Evolutionary conservation across 129 eudicot genomes (phyloP).

Genomic region (Arctium minus): DNA sequence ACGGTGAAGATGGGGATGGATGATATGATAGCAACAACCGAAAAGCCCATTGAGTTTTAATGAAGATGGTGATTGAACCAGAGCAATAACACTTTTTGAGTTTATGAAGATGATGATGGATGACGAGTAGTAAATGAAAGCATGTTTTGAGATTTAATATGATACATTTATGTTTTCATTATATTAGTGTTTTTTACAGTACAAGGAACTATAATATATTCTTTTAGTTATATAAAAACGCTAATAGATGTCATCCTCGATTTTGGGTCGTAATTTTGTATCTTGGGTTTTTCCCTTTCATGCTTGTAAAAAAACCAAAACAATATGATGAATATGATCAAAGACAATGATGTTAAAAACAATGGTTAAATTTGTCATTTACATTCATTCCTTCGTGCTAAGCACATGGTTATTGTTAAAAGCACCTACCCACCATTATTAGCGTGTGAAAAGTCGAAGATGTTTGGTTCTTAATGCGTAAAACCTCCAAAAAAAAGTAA

Average conservation of each 20-base stretch:
- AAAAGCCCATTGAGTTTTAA: background rate
- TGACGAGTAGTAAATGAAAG: background rate
- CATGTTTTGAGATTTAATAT: background rate
- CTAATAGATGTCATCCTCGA: background rate
- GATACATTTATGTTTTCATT: background rate
- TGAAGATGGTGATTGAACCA: background rate
- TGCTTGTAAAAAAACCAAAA: background rate
- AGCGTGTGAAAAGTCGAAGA: background rate
- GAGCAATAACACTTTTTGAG: background rate
- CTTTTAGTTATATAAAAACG: background rate
- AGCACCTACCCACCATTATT: background rate
- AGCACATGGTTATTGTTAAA: background rate
- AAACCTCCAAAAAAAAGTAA: no score
- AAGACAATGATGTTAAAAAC: no score
- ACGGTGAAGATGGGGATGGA: background rate
- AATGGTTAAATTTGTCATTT: background rate
- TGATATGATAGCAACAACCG: background rate
- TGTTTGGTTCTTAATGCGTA: background rate
- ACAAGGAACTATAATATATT: no score
- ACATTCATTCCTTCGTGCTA: background rate
- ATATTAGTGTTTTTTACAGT: no score
- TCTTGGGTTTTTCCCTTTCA: background rate
- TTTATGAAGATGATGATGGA: background rate
- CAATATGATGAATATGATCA: no score
- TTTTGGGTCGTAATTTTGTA: background rate